Base-by-base conservation (phyloP, 495 filamentous ascomycete species). In the Jackrogersella multiformis region DNA sequence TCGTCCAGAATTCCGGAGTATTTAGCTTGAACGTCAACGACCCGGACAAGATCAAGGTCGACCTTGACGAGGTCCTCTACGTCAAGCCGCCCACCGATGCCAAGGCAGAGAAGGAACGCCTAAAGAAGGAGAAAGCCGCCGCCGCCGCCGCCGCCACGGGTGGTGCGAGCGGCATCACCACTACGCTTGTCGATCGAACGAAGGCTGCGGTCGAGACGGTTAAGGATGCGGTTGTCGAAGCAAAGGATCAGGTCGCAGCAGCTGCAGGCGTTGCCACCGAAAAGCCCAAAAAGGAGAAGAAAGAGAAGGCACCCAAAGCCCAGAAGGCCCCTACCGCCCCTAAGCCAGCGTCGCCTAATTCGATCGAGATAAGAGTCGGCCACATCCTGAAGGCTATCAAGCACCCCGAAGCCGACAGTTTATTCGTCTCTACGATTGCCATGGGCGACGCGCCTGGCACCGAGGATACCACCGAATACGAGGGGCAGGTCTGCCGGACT, bases 341-440 rank as follows among this genome's bases (percentile, higher is more conserved):
- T 13, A 85, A 88, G 5, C 87, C 90, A 1, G 84, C 93, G 4
- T 91, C 92, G 1, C 96, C 96, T 8, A 85, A 85, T 56, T 84
- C 96, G 36, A 97, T 99, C 72, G 96, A 99, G 74, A 87, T 99
- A 38, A 89, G 95, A 48, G 93, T 98, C 53, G 95, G 96, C 54
- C 95, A 99, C 82, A 97, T 99, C 71, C 87, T 99, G 70, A 92
- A 95, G 79, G 94, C 93, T 16, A 85, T 92, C 79, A 90, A 92
- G 73, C 95, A 99, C 82, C 96, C 95, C 46, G 95, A 98, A 72
- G 95, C 95, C 63, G 95, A 99, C 81, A 94, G 91, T 10, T 86
- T 99, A 21, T 99, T 87, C 77, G 95, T 99, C 56, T 95, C 91
- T 56, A 97, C 93, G n/a, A 96, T 99, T 73, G 92, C 92, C 61